phyloP scores from a whole-genome alignment of 139 green algal genomes.

The Zygnema cylindricum region DNA sequence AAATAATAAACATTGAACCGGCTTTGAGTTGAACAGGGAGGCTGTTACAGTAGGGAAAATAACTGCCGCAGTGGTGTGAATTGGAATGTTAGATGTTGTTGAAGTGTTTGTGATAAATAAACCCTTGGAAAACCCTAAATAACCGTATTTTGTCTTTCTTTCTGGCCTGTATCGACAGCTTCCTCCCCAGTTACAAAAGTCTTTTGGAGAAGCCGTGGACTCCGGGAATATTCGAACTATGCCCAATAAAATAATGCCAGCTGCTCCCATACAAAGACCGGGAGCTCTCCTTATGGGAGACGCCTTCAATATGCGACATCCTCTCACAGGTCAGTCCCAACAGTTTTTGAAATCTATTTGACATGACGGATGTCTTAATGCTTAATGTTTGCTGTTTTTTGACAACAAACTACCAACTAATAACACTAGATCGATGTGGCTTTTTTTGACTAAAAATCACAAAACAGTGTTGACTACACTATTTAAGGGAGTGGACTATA shows the following conservation, averaged over 20 bases:
- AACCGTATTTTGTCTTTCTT: background rate
- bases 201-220: slow-evolving; percentile 78
- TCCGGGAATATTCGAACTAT: slow-evolving; percentile 75
- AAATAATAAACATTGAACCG: too few relatives aligned
- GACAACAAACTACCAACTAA: background rate
- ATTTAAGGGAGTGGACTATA: too few relatives aligned
- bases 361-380: background rate
- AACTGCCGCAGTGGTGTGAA: too few relatives aligned
- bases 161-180: slow-evolving; percentile 30
- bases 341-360: slow-evolving; percentile 5
- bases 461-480: too few relatives aligned
- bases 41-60: too few relatives aligned
- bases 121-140: too few relatives aligned
- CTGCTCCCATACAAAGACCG: slow-evolving; percentile 64
- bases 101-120: too few relatives aligned
- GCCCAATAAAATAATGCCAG: slow-evolving; percentile 90
- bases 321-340: slow-evolving; percentile 68
- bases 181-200: slow-evolving; percentile 72
- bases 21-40: too few relatives aligned
- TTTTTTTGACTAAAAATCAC: too few relatives aligned
- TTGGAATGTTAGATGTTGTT: too few relatives aligned
- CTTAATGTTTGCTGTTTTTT: background rate
- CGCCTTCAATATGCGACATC: slow-evolving; percentile 99
- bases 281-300: slow-evolving; percentile 94
- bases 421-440: background rate